These are phyloP conservation scores for Lipomyces kockii DNA, from an alignment of 805 yeast species.

Conservation along the genomic window DNA sequence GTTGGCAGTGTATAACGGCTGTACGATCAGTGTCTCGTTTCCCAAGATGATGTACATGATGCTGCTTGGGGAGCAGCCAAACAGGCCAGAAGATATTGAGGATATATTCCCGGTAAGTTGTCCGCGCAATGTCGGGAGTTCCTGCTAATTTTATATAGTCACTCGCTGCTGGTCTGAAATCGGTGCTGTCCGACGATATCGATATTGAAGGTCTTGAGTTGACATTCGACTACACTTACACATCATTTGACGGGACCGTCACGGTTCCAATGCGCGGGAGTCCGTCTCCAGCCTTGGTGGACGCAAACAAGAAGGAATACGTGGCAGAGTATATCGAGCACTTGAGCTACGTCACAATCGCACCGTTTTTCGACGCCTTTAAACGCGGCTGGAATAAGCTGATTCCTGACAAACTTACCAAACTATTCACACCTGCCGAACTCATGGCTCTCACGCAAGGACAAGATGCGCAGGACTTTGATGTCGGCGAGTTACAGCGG, in stretches of 20 bases:
- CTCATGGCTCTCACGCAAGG: constrained; percentile 50
- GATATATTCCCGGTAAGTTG: constrained; percentile 38
- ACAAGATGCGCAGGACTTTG: constrained; percentile 44
- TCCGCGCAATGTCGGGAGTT: neutral
- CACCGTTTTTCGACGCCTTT: constrained; percentile 36
- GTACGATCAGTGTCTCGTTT: constrained; percentile 40
- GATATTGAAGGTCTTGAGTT: constrained; percentile 29
- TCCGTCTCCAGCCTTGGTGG: constrained; percentile 28
- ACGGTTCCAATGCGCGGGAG: constrained; percentile 16
- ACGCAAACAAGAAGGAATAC: constrained; percentile 27
- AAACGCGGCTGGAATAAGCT: constrained; percentile 38
- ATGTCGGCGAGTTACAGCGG: constrained; percentile 50
- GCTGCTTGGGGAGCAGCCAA: constrained; percentile 12
- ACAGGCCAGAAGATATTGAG: constrained; percentile 26
- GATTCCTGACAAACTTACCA: constrained; percentile 27
- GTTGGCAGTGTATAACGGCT: constrained; percentile 43
- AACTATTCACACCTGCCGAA: constrained; percentile 29
- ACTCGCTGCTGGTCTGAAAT: constrained; percentile 25
- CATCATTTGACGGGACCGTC: constrained; percentile 12
- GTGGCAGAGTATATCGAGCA: constrained; percentile 29
- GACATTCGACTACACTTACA: constrained; percentile 35
- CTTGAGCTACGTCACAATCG: constrained; percentile 18
- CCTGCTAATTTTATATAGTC: neutral
- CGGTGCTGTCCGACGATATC: constrained; percentile 21
- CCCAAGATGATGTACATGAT: constrained; percentile 39